Percentiles rank a stretch among this genome's conserved stretches.
phyloP scores from a whole-genome alignment of 2,329 filamentous ascomycete species.

The Penicillium sp. region DNA sequence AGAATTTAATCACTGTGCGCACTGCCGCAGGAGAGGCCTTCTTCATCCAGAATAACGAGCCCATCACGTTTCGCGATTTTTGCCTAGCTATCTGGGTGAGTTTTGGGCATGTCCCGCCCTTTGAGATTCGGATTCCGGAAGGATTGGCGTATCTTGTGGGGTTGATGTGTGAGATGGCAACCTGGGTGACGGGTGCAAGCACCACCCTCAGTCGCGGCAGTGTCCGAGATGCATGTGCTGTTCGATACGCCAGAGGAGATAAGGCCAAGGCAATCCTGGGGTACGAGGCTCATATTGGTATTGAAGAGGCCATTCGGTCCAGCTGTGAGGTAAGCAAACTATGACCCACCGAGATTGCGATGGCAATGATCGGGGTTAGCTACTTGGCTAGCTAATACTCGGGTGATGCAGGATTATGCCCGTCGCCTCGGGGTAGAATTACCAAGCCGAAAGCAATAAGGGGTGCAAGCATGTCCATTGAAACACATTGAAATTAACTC shows the following conservation, averaged over 20 bases:
- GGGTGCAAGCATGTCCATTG: conserved; percentile 4
- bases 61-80: conserved; percentile 46
- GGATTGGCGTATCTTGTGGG: conserved; percentile 50
- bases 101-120: conserved; percentile 52
- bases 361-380: not conserved
- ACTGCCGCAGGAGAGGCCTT: conserved; percentile 46
- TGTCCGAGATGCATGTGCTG: conserved; percentile 54
- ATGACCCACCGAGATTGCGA: not conserved
- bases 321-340: conserved; percentile 46
- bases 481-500: conserved; percentile 15
- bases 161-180: conserved; percentile 46
- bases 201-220: conserved; percentile 53
- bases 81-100: conserved; percentile 45
- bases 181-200: conserved; percentile 47
- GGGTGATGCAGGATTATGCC: conserved; percentile 32
- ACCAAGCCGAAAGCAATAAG: conserved; percentile 1
- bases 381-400: conserved; percentile 1
- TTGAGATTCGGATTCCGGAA: conserved; percentile 50
- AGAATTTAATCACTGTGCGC: conserved; percentile 41
- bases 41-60: conserved; percentile 49
- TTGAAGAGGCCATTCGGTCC: conserved; percentile 52
- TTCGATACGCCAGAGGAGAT: conserved; percentile 53
- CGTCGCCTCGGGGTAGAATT: conserved; percentile 24
- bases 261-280: conserved; percentile 54
- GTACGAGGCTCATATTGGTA: conserved; percentile 51